These are phyloP conservation scores for Eucalyptus urophylla DNA, from an alignment of 345 rosid species.

Conservation along the genomic window DNA sequence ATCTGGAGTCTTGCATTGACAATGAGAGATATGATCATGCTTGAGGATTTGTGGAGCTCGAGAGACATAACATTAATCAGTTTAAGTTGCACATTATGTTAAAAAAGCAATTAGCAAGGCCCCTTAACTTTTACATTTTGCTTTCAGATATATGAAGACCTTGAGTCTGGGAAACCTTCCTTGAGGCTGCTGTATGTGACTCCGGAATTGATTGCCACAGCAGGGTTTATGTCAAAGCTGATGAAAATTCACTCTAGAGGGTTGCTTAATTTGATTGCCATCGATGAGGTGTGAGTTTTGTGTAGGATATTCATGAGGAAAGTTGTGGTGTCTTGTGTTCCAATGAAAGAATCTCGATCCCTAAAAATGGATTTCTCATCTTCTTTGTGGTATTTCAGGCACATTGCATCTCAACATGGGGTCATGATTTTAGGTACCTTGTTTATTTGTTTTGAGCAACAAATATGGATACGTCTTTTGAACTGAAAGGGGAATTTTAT, in stretches of 20 bases:
- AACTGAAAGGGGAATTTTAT: background rate
- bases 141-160: slow-evolving; percentile 78
- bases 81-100: background rate
- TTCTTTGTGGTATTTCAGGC: slow-evolving; percentile 46
- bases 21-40: background rate
- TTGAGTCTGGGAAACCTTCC: slow-evolving; percentile 80
- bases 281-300: slow-evolving; percentile 65
- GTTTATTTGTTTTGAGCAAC: background rate
- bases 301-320: background rate
- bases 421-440: slow-evolving; percentile 94
- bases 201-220: slow-evolving; percentile 78
- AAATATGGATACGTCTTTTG: background rate
- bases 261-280: slow-evolving; percentile 77
- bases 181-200: slow-evolving; percentile 82
- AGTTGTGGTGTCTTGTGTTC: background rate
- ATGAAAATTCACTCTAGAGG: slow-evolving; percentile 71
- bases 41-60: background rate
- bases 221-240: slow-evolving; percentile 81
- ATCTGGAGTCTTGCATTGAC: background rate
- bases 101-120: background rate
- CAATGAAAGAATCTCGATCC: background rate
- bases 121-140: background rate
- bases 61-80: background rate
- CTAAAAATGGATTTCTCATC: background rate
- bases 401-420: slow-evolving; percentile 97